Conservation (phyloP, 306 rosid genomes). For the Lotus japonicus region DNA sequence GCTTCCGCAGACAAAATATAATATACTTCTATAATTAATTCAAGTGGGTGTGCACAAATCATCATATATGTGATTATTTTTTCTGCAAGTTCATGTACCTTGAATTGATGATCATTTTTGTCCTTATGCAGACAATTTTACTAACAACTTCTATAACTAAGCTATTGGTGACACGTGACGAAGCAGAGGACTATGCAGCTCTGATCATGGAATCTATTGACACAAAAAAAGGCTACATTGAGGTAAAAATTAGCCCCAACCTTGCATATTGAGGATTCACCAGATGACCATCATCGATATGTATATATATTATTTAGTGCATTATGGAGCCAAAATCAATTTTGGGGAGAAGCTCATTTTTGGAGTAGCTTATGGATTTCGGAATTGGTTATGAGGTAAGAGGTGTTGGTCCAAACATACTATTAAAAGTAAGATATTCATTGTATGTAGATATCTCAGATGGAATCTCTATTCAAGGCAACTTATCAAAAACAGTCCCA, state of each 20-base stretch:
- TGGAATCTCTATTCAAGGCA: constrained; percentile 45
- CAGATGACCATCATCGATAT: background rate
- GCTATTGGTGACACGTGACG: constrained; percentile 62
- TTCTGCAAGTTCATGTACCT: constrained; percentile 5
- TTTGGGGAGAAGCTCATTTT: too few relatives aligned
- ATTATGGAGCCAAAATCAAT: too few relatives aligned
- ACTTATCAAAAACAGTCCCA: constrained; percentile 18
- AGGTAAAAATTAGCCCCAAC: constrained; percentile 40
- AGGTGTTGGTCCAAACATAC: too few relatives aligned
- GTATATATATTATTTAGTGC: too few relatives aligned
- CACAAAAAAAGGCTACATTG: constrained; percentile 58
- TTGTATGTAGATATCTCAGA: constrained; percentile 30
- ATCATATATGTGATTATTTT: background rate
- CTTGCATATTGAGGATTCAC: background rate
- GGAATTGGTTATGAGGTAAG: too few relatives aligned
- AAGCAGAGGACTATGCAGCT: constrained; percentile 66
- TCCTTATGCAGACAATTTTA: constrained; percentile 42
- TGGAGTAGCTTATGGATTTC: too few relatives aligned
- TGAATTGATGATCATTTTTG: background rate
- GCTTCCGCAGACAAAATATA: constrained; percentile 20
- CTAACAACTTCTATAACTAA: constrained; percentile 64
- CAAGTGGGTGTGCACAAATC: background rate
- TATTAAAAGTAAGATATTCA: background rate
- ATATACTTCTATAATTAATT: constrained; percentile 40
- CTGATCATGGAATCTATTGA: constrained; percentile 64